Base-by-base conservation (phyloP, 2,329 filamentous ascomycete genomes). In the Aspergillus versicolor region DNA sequence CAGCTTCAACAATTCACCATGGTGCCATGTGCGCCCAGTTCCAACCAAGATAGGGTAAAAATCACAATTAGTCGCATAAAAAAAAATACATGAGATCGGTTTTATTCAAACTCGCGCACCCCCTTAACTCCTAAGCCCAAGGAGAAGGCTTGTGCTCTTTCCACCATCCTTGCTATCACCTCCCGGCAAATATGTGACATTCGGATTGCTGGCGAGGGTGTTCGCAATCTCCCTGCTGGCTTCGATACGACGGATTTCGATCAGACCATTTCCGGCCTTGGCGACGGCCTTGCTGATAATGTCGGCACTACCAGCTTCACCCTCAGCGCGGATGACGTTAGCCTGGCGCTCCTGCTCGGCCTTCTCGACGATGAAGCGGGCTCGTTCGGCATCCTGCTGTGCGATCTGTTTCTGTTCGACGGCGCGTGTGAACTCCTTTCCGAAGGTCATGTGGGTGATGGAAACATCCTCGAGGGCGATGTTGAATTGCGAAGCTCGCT, bases 371-470 rank as follows among this genome's bases (percentile, higher is more conserved):
- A 99, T 95, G 82, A 99, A 99, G 65, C 94, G 86, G 48, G 94
- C 94, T 64, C 94, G 86, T 84, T 99, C 94, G 63, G 94, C 94
- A 73, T 99, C 94, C 79, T 99, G 94, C 81, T 99, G 94, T 55
- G 94, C 94, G 76, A 99, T 99, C 83, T 99, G 94, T 87, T 99
- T 99, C 86, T 99, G 94, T 82, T 99, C 94, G 70, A 99, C 94
- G 64, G 94, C 94, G 77, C 91, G 90, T 60, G 94, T 99, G 83
- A 99, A 99, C 79, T 99, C 94, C 77, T 93, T 93, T 67, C 94
- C 94, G 75, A 99, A 99, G 52, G 94, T 99, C 94, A 99, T 99
- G 84, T 99, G 94, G 61, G 94, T 99, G 78, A 99, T 99, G 73
- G 91, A 96, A 59, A 99, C 94, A 73, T 99, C 94, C 79, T 99